Base-by-base conservation (phyloP, 2,329 filamentous ascomycete species). In the Nigrospora osmanthi region DNA sequence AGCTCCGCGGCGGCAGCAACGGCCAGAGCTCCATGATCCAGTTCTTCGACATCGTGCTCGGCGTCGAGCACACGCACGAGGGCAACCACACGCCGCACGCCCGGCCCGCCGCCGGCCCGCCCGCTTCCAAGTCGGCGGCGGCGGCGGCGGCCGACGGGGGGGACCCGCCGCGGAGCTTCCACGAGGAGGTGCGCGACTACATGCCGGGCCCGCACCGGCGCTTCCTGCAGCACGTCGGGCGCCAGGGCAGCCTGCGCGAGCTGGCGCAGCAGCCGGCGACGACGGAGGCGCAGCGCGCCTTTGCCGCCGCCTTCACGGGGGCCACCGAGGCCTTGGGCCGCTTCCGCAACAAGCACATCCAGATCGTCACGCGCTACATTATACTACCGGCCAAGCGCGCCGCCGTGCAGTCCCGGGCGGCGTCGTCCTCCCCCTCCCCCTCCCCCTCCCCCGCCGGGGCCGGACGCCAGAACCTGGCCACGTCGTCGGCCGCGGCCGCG, bases 1-100 rank as follows among this genome's bases (percentile, higher is more conserved):
- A 91, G 54, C 85, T 87, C 47, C 80, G 87, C n/a, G 91, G 91
- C 15, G 91, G 91, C 5, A 94, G 87, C 62, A 96, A 96, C 57
- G 91, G 90, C 0, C 91, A 97, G 64, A 91, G 86, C 63, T 94
- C 88, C 1, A 72, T 95, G 36, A 89, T 97, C 47, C 89, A 96
- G 57, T 93, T 95, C 68, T 89, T 95, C 63, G 91, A 97, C 60
- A 76, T 94, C 13, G 79, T 89, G 0, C 75, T 97, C 0, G 88
- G 89, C 2, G 76, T 97, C 13, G 83, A 94, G 57, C 91, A 97
- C 66, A 58, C 57, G 2, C 64, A 67, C 3, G 64, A 65, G 40
- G 69, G 68, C 1, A 64, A 62, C 47, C 54, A 54, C 33, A 49
- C 49, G 11, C 49, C 55, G 28, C 11, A 54, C 57, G 13, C 52